Evolutionary conservation across 176 grass and related monocot genomes (phyloP), one percentile per base, ranked within the genome.

Genomic region (Phoenix roebelenii): DNA sequence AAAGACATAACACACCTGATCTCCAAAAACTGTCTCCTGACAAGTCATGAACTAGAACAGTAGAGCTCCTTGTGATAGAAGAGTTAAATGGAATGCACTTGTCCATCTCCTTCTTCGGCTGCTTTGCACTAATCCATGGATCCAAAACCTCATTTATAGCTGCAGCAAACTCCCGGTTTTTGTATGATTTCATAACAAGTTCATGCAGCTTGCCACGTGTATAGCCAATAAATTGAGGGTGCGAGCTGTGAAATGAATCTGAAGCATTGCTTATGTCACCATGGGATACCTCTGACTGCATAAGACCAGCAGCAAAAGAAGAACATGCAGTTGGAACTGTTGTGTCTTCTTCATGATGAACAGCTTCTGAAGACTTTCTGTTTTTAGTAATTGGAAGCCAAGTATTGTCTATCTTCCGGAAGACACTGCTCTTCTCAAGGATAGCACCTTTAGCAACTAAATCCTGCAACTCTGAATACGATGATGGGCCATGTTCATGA

Each of bases 81-180:
- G 79, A 80, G 68, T 76, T 85, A 64, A 82, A 81, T 61, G 81
- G 62, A 67, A 82, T 82, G 19, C 80, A 80, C 68, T 79, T 82
- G 63, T 91, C 92, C 51, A 87, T 77, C 77, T 91, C 92, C 56
- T 89, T 91, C 78, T 85, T 98, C 60, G 81, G 87, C 56, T 98
- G 93, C 79, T 88, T 98, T 76, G 79, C 74, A 79, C 68, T 72
- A 35, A 98, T 87, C 93, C 93, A 98, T 80, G 93, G 93, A 81
- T 92, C 93, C 79, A 98, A 89, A 25, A 98, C 93, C 68, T 98
- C 93, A 17, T 92, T 98, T 70, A 98, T 92, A 75, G 88, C 80
- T 73, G 80, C 86, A 60, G 93, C 75, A 85, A 98, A 83, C 24
- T 98, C 93, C 79, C 93, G 82, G 63, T 74, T 98, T 81, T 98